phyloP scores from a whole-genome alignment of 164 flowering plant genomes.

The Magnolia sinica region DNA sequence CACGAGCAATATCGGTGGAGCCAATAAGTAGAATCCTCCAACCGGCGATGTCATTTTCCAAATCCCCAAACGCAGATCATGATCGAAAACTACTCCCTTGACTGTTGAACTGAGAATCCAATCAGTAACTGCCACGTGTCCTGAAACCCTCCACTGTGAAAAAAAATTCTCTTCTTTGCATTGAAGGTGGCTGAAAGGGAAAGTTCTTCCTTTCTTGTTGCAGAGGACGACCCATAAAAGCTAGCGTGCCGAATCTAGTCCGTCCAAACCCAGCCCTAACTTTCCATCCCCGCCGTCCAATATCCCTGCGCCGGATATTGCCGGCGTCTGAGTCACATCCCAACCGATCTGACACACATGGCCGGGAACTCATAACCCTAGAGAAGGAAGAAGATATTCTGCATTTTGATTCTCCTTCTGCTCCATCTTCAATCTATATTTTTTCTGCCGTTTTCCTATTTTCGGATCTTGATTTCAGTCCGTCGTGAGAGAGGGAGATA shows the following conservation, averaged over 20 bases:
- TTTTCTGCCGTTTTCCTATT: too few species aligned
- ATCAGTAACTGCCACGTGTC: background rate
- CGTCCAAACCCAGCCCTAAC: background rate
- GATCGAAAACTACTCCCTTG: background rate
- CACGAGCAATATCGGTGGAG: too few species aligned
- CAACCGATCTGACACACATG: background rate
- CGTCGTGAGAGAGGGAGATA: conserved; percentile 22
- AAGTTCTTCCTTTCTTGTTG: background rate
- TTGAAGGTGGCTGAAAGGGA: background rate
- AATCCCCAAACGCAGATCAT: too few species aligned
- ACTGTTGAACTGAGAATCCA: background rate
- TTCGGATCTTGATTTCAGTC: background rate
- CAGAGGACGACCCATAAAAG: too few species aligned
- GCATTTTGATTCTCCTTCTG: background rate
- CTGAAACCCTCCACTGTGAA: background rate
- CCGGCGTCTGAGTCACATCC: background rate
- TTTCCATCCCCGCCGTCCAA: background rate
- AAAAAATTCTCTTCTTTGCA: too few species aligned
- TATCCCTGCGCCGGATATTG: background rate
- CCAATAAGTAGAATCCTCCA: too few species aligned
- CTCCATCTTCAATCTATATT: background rate
- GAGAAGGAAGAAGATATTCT: background rate
- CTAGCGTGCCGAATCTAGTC: too few species aligned
- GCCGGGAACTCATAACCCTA: background rate
- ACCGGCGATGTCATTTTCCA: too few species aligned